Percentiles rank a stretch among this genome's conserved stretches.
phyloP scores from a whole-genome alignment of 495 filamentous ascomycete genomes.

The Aspergillus homomorphus region DNA sequence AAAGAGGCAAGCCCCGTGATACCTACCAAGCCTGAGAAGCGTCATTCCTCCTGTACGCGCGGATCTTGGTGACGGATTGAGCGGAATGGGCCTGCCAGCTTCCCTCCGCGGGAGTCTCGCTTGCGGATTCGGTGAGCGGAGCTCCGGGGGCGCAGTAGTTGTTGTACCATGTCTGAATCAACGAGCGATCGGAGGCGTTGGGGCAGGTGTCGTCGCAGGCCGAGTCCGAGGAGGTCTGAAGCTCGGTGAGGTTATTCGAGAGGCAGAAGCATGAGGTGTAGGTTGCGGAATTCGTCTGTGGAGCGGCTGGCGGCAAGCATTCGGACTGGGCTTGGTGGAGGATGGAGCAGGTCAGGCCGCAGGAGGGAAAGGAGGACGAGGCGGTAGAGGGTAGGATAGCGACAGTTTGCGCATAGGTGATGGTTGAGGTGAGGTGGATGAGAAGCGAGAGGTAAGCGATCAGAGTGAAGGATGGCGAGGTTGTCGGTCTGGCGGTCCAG shows the following conservation, averaged over 20 bases:
- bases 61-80: neutral
- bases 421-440: constrained; percentile 17
- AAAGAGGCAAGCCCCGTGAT: neutral
- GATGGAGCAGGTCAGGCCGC: constrained; percentile 44
- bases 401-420: constrained; percentile 26
- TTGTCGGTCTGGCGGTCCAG: constrained; percentile 4
- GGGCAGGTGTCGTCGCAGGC: constrained; percentile 40
- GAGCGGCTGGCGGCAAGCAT: constrained; percentile 41
- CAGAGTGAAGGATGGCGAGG: constrained; percentile 8
- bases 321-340: constrained; percentile 43
- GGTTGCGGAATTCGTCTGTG: constrained; percentile 28
- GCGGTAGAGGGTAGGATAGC: constrained; percentile 31
- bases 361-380: constrained; percentile 45
- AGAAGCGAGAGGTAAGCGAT: constrained; percentile 10
- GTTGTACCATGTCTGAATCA: constrained; percentile 51
- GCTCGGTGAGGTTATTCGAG: constrained; percentile 37
- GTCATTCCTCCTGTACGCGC: neutral
- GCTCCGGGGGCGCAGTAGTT: constrained; percentile 37
- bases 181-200: constrained; percentile 30
- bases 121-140: constrained; percentile 12
- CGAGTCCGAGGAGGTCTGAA: constrained; percentile 33
- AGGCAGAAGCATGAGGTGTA: constrained; percentile 58
- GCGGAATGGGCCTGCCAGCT: constrained; percentile 9
- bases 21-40: constrained; percentile 23
- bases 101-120: constrained; percentile 10